Conservation (phyloP, 2,329 filamentous ascomycete genomes). For the Fusarium verticillioides region DNA sequence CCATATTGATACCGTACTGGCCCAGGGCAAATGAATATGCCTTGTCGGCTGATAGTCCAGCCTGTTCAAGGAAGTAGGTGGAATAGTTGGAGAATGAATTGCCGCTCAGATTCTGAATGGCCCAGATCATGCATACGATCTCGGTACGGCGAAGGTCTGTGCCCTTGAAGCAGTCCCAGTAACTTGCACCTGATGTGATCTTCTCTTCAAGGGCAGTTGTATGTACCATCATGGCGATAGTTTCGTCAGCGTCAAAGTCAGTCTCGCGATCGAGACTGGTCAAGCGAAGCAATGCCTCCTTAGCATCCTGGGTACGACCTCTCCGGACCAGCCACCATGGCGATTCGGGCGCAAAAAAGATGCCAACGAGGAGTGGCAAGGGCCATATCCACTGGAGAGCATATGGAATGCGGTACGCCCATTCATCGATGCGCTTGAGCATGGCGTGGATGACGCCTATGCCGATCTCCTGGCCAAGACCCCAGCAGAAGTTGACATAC, state of each 20-base stretch:
- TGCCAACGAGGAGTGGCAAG: constrained; percentile 71
- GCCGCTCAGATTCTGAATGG: constrained; percentile 71
- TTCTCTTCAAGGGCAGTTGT: constrained; percentile 83
- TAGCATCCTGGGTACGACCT: constrained; percentile 72
- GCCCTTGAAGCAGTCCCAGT: constrained; percentile 86
- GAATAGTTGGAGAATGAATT: constrained; percentile 74
- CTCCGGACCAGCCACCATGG: constrained; percentile 82
- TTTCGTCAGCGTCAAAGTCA: constrained; percentile 84
- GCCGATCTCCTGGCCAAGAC: constrained; percentile 77
- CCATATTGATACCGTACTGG: constrained; percentile 78
- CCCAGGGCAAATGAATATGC: constrained; percentile 72
- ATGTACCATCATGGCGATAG: constrained; percentile 91
- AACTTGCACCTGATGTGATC: constrained; percentile 78
- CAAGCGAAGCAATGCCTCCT: constrained; percentile 71
- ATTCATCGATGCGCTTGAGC: constrained; percentile 72
- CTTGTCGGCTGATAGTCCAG: constrained; percentile 62
- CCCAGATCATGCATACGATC: constrained; percentile 73
- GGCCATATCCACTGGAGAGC: constrained; percentile 85
- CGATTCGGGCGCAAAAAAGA: constrained; percentile 75
- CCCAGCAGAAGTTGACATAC: constrained; percentile 83
- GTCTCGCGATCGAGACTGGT: constrained; percentile 72
- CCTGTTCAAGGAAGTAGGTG: constrained; percentile 71
- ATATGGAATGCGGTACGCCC: constrained; percentile 77
- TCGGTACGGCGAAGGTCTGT: constrained; percentile 81
- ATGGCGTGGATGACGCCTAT: constrained; percentile 79